Conservation (phyloP, 2,329 filamentous ascomycete genomes). For the Venturia asperata region DNA sequence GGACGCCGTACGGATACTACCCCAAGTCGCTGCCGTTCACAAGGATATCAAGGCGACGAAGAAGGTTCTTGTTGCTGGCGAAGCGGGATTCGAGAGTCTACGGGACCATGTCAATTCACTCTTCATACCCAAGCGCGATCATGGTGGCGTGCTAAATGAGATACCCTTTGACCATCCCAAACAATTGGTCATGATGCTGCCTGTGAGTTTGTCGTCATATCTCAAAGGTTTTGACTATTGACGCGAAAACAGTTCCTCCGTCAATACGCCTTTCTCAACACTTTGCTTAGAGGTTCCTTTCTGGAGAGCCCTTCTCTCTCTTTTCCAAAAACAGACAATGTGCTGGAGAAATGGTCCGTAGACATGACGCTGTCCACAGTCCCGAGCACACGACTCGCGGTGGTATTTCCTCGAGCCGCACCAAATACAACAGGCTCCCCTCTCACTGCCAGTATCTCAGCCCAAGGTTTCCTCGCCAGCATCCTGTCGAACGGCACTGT, state of each 20-base stretch:
- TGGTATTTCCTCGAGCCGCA: conserved; percentile 44
- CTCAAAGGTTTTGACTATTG: not conserved
- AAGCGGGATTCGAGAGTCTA: not conserved
- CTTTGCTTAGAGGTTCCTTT: conserved; percentile 57
- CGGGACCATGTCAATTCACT: conserved; percentile 50
- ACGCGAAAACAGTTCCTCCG: conserved; percentile 42
- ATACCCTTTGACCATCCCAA: conserved; percentile 72
- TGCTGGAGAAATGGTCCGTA: not conserved
- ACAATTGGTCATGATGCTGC: conserved; percentile 68
- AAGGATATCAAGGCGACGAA: conserved; percentile 11
- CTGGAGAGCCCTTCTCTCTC: not conserved
- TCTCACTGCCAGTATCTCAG: conserved; percentile 43
- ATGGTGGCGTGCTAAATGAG: conserved; percentile 57
- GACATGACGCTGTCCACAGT: conserved; percentile 14
- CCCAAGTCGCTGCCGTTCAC: not conserved
- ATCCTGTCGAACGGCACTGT: not conserved
- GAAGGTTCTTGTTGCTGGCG: not conserved
- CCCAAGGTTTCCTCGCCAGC: conserved; percentile 22
- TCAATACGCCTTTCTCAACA: conserved; percentile 66
- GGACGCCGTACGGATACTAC: conserved; percentile 35
- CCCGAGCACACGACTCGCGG: conserved; percentile 30
- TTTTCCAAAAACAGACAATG: not conserved
- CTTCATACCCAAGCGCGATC: conserved; percentile 65
- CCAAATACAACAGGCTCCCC: conserved; percentile 25
- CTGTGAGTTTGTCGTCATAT: conserved; percentile 32